These are phyloP conservation scores for Nigrospora sphaerica DNA, from an alignment of 2,329 filamentous ascomycete genomes.

Conservation along the genomic window DNA sequence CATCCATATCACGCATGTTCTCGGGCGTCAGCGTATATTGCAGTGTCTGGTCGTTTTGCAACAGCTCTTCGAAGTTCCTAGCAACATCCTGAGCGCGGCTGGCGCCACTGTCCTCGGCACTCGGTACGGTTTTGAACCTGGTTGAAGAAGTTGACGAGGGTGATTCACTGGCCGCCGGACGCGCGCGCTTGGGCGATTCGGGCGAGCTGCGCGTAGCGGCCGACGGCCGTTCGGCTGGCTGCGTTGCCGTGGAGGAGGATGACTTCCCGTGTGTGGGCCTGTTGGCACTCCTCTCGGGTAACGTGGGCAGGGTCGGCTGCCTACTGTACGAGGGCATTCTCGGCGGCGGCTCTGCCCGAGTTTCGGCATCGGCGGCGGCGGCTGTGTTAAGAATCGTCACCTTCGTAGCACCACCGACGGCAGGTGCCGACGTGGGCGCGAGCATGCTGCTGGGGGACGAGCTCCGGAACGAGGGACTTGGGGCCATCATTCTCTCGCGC, in stretches of 20 bases:
- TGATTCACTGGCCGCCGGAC: slow-evolving; percentile 40
- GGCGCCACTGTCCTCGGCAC: slow-evolving; percentile 48
- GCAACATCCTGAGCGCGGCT: slow-evolving; percentile 50
- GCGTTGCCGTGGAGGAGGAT: slow-evolving; percentile 6
- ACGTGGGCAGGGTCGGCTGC: slow-evolving; percentile 18
- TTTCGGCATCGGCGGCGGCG: background rate
- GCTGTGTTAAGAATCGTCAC: slow-evolving; percentile 11
- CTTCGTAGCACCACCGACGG: slow-evolving; percentile 5
- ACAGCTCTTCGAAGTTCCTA: slow-evolving; percentile 70
- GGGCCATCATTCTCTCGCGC: no score
- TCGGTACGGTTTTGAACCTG: slow-evolving; percentile 46
- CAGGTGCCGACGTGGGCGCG: slow-evolving; percentile 4
- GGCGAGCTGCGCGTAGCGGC: slow-evolving; percentile 12
- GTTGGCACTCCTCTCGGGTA: slow-evolving; percentile 20
- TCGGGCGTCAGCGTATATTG: slow-evolving; percentile 77
- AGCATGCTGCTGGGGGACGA: background rate
- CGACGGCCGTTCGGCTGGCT: slow-evolving; percentile 3
- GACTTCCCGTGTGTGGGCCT: slow-evolving; percentile 14
- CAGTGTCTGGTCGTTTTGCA: slow-evolving; percentile 75
- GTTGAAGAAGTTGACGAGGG: slow-evolving; percentile 41
- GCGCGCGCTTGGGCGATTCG: slow-evolving; percentile 20
- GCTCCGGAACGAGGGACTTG: background rate
- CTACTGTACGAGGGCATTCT: slow-evolving; percentile 11
- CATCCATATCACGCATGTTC: slow-evolving; percentile 67
- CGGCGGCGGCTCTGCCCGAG: slow-evolving; percentile 13